These are phyloP conservation scores for Pseudozyma tsukubaensis DNA, from an alignment of 1,284 basidiomycete genomes.

Conservation along the genomic window DNA sequence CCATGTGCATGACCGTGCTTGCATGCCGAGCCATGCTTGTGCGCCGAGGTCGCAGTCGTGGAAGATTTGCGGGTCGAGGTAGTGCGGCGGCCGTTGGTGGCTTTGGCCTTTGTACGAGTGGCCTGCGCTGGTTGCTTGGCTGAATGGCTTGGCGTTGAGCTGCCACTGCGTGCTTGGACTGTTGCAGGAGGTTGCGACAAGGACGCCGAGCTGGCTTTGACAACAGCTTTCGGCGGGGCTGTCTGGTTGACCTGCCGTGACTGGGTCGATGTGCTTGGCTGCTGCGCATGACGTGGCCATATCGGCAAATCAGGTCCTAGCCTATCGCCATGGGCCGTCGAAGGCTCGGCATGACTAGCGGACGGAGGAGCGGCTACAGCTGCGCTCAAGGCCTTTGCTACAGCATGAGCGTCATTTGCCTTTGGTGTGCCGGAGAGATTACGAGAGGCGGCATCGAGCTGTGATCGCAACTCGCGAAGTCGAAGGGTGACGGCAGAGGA, in stretches of 20 bases:
- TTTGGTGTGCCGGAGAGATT: conserved; percentile 10
- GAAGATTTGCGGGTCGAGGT: conserved; percentile 54
- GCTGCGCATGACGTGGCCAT: conserved; percentile 12
- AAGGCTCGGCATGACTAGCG: neutral
- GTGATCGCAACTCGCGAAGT: conserved; percentile 57
- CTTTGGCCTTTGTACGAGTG: conserved; percentile 5
- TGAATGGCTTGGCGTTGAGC: conserved; percentile 6
- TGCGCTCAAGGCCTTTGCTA: neutral
- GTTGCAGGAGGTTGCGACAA: neutral
- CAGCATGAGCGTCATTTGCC: conserved; percentile 1
- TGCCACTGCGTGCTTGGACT: neutral
- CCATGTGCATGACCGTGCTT: conserved; percentile 21
- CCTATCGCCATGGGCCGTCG: neutral
- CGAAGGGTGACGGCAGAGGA: conserved; percentile 61
- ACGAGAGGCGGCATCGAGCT: conserved; percentile 31
- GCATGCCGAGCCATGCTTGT: conserved; percentile 27
- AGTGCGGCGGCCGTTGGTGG: conserved; percentile 10
- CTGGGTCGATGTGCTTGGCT: neutral
- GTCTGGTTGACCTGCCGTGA: neutral
- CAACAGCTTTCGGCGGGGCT: neutral
- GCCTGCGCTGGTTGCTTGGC: neutral
- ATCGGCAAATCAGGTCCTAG: conserved; percentile 8
- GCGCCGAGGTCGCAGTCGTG: conserved; percentile 53
- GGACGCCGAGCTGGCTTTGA: neutral
- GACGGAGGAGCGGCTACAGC: conserved; percentile 8